Evolutionary conservation across 2,329 filamentous ascomycete genomes (phyloP).

Genomic region (Fusarium kyushuense): DNA sequence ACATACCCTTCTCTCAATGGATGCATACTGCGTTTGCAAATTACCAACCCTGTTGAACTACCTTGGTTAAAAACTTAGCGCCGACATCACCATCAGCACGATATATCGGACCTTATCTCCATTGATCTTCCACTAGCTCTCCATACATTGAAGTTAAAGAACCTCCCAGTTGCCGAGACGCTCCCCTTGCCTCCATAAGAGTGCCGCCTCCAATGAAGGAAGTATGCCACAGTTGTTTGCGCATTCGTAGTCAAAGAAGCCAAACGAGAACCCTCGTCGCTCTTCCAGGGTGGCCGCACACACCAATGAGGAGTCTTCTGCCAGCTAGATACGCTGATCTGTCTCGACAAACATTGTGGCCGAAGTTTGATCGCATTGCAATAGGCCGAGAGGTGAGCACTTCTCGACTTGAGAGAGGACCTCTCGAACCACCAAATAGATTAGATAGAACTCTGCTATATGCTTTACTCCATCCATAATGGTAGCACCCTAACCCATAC

Average conservation of each 20-base stretch:
- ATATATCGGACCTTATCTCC: neutral
- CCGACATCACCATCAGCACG: rapidly evolving
- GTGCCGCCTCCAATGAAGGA: neutral
- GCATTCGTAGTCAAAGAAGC: neutral
- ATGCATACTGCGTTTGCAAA: neutral
- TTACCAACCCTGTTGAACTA: rapidly evolving
- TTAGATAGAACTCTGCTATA: neutral
- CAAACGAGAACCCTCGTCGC: neutral
- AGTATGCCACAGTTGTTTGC: neutral
- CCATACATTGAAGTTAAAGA: neutral
- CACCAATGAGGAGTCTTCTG: neutral
- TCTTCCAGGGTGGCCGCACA: neutral
- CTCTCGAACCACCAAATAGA: too few relatives aligned
- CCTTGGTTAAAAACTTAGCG: neutral
- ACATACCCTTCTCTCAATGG: neutral
- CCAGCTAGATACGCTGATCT: neutral
- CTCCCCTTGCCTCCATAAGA: neutral
- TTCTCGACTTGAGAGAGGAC: neutral
- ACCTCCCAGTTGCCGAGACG: neutral
- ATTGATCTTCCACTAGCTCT: neutral
- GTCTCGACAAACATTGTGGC: neutral
- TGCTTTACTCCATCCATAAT: neutral
- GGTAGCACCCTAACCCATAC: neutral
- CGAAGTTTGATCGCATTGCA: neutral
- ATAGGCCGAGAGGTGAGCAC: neutral